A percentile compares a stretch with the other conserved stretches of the same genome.
These are phyloP conservation scores for Colletotrichum gloeosporioides DNA, from an alignment of 2,329 filamentous ascomycete genomes.

Conservation along the genomic window DNA sequence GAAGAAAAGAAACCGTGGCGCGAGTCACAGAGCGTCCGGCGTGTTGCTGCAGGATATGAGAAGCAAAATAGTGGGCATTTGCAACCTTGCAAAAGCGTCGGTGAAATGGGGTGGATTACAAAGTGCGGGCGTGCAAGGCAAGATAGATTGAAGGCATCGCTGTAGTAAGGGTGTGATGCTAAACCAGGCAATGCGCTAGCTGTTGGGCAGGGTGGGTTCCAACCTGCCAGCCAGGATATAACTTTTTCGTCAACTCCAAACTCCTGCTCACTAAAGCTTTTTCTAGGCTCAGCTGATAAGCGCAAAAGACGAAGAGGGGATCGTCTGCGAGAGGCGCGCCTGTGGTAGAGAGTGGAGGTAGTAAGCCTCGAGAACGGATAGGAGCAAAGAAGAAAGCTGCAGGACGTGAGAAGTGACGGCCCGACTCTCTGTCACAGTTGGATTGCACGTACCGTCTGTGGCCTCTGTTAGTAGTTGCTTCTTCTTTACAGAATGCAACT, in stretches of 20 bases:
- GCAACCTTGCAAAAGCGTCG: neutral
- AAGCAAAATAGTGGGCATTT: neutral
- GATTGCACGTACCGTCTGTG: neutral
- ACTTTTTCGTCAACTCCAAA: neutral
- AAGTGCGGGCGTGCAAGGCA: neutral
- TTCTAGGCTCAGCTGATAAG: slow-evolving; percentile 2
- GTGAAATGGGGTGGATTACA: neutral
- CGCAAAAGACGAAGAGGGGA: neutral
- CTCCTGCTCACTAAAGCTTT: neutral
- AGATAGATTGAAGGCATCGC: neutral
- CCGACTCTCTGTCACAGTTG: neutral
- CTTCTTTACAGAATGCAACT: neutral
- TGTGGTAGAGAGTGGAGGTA: slow-evolving; percentile 4
- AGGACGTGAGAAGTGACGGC: neutral
- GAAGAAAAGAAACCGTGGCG: neutral
- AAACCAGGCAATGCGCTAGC: neutral
- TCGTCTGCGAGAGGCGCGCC: neutral
- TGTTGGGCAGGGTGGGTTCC: neutral
- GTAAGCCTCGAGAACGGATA: neutral
- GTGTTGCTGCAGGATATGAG: neutral
- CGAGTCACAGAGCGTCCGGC: neutral
- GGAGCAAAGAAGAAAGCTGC: neutral
- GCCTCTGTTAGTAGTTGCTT: neutral
- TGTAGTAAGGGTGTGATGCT: neutral
- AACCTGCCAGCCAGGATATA: slow-evolving; percentile 1